These are phyloP conservation scores for Suhomyces bokatorum DNA, from an alignment of 1,139 yeast species.

Conservation along the genomic window DNA sequence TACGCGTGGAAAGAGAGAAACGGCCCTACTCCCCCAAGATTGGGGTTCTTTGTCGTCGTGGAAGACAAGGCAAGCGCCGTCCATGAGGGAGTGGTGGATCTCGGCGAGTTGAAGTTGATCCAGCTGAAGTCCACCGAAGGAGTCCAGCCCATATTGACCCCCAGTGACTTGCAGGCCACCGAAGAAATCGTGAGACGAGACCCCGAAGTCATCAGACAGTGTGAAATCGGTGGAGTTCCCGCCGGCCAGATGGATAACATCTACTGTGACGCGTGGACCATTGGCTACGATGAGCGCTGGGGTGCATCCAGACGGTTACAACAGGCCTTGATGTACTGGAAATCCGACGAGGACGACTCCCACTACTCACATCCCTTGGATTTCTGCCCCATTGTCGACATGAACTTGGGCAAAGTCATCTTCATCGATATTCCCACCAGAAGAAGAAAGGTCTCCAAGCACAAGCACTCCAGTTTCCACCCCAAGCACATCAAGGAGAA, in stretches of 20 bases:
- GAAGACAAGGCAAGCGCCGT: constrained; percentile 62
- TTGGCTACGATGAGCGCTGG: constrained; percentile 84
- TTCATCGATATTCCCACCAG: constrained; percentile 73
- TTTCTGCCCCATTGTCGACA: constrained; percentile 80
- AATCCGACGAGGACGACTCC: constrained; percentile 76
- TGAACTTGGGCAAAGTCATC: constrained; percentile 65
- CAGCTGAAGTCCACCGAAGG: constrained; percentile 54
- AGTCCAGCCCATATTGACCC: constrained; percentile 73
- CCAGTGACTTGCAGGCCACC: constrained; percentile 62
- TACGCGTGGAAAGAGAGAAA: constrained; percentile 64
- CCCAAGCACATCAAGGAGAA: constrained; percentile 62
- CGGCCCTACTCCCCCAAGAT: constrained; percentile 65
- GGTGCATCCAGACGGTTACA: constrained; percentile 74
- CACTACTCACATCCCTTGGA: constrained; percentile 84
- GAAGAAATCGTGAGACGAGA: constrained; percentile 67
- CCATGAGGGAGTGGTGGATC: constrained; percentile 68
- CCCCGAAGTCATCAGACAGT: constrained; percentile 71
- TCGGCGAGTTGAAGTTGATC: constrained; percentile 47
- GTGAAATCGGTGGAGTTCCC: constrained; percentile 68
- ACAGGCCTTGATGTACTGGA: constrained; percentile 78
- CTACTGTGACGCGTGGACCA: constrained; percentile 85
- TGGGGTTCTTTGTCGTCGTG: constrained; percentile 65
- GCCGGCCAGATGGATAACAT: constrained; percentile 65
- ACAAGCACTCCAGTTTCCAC: constrained; percentile 68
- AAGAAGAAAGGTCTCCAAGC: constrained; percentile 70